Conservation (phyloP, 805 yeast species). For the Monosporozyma yasuniensis region DNA sequence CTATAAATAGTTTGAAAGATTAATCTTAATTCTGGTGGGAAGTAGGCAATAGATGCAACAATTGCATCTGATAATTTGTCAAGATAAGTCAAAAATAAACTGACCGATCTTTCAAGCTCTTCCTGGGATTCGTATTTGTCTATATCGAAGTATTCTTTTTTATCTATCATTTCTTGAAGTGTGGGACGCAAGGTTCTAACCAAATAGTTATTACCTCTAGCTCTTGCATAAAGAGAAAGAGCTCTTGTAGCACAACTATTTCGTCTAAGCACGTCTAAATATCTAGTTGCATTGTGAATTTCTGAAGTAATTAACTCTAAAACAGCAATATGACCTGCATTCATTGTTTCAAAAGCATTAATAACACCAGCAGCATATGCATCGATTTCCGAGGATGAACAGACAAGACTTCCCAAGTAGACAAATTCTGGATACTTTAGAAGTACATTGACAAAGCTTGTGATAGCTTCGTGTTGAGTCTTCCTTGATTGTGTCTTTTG, state of each 20-base stretch:
- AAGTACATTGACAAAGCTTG: constrained; percentile 21
- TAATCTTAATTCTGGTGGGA: constrained; percentile 63
- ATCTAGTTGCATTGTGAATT: constrained; percentile 45
- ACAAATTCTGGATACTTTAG: constrained; percentile 35
- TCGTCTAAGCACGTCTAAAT: constrained; percentile 65
- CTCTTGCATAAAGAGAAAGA: constrained; percentile 57
- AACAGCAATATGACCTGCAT: constrained; percentile 37
- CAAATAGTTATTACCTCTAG: constrained; percentile 52
- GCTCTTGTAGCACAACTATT: constrained; percentile 72
- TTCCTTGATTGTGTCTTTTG: constrained; percentile 20
- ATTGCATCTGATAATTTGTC: constrained; percentile 48
- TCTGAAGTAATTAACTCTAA: constrained; percentile 48
- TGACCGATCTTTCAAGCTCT: constrained; percentile 33
- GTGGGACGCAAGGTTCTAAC: constrained; percentile 44
- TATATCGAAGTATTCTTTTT: constrained; percentile 50
- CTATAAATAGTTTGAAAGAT: constrained; percentile 56
- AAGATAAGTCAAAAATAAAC: constrained; percentile 45
- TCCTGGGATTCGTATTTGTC: constrained; percentile 37
- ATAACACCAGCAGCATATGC: constrained; percentile 55
- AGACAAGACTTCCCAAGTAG: constrained; percentile 46
- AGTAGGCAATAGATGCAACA: constrained; percentile 39
- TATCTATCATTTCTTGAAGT: constrained; percentile 41
- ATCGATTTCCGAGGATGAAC: constrained; percentile 60
- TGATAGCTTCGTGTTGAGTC: constrained; percentile 13
- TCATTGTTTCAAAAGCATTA: constrained; percentile 39